Base-by-base conservation (phyloP, 2,329 filamentous ascomycete species). In the Claviceps fusiformis region DNA sequence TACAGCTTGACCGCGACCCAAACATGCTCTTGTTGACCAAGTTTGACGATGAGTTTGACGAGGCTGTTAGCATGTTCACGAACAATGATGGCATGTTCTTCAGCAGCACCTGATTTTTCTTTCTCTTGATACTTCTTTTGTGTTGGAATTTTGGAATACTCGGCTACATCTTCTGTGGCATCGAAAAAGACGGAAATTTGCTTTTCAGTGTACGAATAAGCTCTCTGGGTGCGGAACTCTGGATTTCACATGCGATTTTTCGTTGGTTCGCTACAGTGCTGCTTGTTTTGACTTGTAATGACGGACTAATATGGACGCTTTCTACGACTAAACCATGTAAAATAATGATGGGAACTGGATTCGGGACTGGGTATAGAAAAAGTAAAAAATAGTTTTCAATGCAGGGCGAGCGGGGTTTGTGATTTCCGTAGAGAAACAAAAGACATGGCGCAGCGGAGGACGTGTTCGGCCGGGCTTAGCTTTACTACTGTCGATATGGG, bases 11-110 rank as follows among this genome's bases (percentile, higher is more conserved):
- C 56, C 69, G 70, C 44, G 75, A 78, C 43, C 63, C 74, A 35
- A 72, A 67, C 63, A 71, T 77, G 70, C 66, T 77, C 53, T 72
- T 77, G 68, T 71, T 77, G 62, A 71, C 67, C 66, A 79, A 79
- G 65, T 79, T 78, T 61, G 77, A 79, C 54, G 78, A 80, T 47
- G 75, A 76, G 47, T 78, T 75, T 54, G 73, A 77, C 57, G 71
- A 69, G 55, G 31, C 54, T n/a, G 73, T 75, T 37, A 70, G 70
- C 64, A 76, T 81, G 75, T 79, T 80, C 60, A 72, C 69, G 33
- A 70, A 71, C 59, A 71, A 68, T 57, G 75, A 78, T 55, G 77
- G 80, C 58, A 68, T 79, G 55, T 78, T 80, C 61, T 81, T 79
- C 61, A 70, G 72, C 53, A 70, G 59, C 59, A 60, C 64, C 55